Conservation (phyloP, 371 early-diverging fungal genomes). For the Nematocida parisii region DNA sequence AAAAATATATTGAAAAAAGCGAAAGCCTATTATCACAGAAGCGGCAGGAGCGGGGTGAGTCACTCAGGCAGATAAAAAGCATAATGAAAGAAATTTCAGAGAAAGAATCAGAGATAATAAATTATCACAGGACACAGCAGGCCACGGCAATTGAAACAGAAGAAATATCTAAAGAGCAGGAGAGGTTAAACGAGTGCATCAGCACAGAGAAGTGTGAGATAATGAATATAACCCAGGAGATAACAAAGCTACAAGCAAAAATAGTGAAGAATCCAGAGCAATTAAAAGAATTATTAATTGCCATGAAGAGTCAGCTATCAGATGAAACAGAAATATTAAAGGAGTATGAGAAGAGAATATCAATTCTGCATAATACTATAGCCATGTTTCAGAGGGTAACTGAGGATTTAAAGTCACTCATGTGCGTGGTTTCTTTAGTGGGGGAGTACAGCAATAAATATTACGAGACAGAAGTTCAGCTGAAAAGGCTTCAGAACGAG, state of each 20-base stretch:
- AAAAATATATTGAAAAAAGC: neutral
- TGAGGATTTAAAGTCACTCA: constrained; percentile 37
- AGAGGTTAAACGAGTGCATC: constrained; percentile 5
- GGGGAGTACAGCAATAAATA: constrained; percentile 26
- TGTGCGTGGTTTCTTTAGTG: constrained; percentile 30
- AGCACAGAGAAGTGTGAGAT: constrained; percentile 35
- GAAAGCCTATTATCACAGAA: constrained; percentile 9
- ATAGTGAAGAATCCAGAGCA: constrained; percentile 58
- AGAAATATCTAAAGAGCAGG: constrained; percentile 27
- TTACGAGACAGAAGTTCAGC: neutral
- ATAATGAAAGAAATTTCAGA: neutral
- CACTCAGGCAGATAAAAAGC: neutral
- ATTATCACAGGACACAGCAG: constrained; percentile 48
- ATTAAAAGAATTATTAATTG: constrained; percentile 45
- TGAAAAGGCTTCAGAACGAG: constrained; percentile 4
- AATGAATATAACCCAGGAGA: constrained; percentile 32
- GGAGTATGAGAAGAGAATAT: constrained; percentile 45
- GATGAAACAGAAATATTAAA: constrained; percentile 40
- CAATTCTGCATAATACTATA: constrained; percentile 15
- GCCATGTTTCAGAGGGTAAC: constrained; percentile 13
- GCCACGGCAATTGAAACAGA: constrained; percentile 22
- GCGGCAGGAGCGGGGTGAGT: constrained; percentile 12
- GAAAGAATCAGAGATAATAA: constrained; percentile 49
- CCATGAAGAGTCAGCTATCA: constrained; percentile 34
- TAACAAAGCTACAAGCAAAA: constrained; percentile 41